phyloP scores from a whole-genome alignment of 2,329 filamentous ascomycete genomes.

The Penicillium aurantiogriseum region DNA sequence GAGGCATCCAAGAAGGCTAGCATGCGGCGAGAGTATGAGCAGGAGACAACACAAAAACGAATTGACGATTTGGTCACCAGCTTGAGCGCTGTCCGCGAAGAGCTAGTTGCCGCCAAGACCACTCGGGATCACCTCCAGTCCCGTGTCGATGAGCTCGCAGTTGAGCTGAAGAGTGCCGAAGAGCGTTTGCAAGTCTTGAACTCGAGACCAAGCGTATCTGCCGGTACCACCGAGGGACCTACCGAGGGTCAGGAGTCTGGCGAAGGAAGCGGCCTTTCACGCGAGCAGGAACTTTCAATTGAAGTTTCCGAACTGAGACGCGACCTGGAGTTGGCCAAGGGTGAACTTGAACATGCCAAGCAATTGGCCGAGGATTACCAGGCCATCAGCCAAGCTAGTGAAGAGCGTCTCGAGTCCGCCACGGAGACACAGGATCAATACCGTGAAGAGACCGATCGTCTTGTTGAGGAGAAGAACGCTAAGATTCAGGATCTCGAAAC shows the following conservation, averaged over 20 bases:
- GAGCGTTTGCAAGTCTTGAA: slow-evolving; percentile 81
- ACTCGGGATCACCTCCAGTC: slow-evolving; percentile 84
- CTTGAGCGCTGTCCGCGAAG: slow-evolving; percentile 77
- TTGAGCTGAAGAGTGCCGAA: slow-evolving; percentile 84
- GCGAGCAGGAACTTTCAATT: slow-evolving; percentile 75
- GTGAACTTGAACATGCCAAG: slow-evolving; percentile 78
- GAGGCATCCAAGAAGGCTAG: slow-evolving; percentile 82
- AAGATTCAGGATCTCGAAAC: slow-evolving; percentile 79
- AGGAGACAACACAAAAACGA: slow-evolving; percentile 81
- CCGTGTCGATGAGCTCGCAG: slow-evolving; percentile 81
- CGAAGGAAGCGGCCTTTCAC: slow-evolving; percentile 59
- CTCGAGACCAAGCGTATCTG: slow-evolving; percentile 68
- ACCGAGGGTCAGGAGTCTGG: slow-evolving; percentile 47
- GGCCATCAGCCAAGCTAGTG: slow-evolving; percentile 78
- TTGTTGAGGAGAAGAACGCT: slow-evolving; percentile 73
- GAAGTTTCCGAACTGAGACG: slow-evolving; percentile 85
- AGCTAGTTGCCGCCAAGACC: slow-evolving; percentile 81
- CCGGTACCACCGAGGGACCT: slow-evolving; percentile 45
- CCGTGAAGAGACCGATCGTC: slow-evolving; percentile 76
- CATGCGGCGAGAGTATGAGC: slow-evolving; percentile 84
- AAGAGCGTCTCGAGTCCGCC: slow-evolving; percentile 80
- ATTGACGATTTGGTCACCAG: slow-evolving; percentile 87
- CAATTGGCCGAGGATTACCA: slow-evolving; percentile 84
- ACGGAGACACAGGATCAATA: slow-evolving; percentile 81
- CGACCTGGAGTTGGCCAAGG: slow-evolving; percentile 75